These are phyloP conservation scores for Stramenopiles sp. DNA, from an alignment of 352 stramenopile species.

Conservation along the genomic window DNA sequence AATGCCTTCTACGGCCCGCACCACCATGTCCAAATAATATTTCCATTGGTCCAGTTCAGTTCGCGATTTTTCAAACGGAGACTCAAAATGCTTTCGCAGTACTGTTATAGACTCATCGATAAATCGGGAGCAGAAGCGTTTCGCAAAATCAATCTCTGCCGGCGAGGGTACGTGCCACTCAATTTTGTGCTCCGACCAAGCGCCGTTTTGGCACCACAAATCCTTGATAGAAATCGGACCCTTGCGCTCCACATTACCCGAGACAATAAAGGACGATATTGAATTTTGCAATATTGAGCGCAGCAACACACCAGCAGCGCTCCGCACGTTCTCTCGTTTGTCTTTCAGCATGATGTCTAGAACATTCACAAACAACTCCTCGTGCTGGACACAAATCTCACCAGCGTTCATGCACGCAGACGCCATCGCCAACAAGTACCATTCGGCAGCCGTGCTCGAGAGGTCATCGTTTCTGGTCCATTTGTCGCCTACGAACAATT, in stretches of 20 bases:
- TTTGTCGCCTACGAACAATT: neutral
- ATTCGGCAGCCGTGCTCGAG: neutral
- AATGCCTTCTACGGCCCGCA: neutral
- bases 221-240: too few relatives aligned
- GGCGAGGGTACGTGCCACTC: neutral
- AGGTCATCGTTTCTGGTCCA: neutral
- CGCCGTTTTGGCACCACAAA: too few relatives aligned
- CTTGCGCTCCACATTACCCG: too few relatives aligned
- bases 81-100: neutral
- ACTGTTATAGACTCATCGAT: neutral
- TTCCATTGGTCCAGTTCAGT: neutral
- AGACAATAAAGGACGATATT: neutral
- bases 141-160: neutral
- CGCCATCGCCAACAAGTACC: neutral
- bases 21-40: neutral
- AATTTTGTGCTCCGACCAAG: neutral
- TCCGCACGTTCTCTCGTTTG: neutral
- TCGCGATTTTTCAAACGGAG: neutral
- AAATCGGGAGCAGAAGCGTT: neutral
- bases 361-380: neutral
- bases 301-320: neutral
- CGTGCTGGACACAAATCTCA: neutral
- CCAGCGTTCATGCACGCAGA: neutral
- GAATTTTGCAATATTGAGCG: neutral
- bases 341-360: neutral